phyloP scores from a whole-genome alignment of 768 basidiomycete species.

The Tricholoma saponaceum region DNA sequence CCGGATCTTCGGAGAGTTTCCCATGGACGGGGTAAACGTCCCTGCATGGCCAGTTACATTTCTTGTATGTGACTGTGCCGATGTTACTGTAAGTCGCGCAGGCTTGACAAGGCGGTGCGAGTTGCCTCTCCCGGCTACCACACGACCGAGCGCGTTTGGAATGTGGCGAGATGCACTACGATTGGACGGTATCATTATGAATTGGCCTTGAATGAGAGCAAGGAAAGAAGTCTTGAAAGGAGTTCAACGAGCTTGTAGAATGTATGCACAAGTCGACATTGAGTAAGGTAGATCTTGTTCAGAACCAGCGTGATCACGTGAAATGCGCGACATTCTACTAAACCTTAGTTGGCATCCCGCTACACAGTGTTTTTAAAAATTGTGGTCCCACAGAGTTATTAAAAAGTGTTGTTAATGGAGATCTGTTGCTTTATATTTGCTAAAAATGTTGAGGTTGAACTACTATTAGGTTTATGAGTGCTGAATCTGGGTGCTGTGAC shows the following conservation, averaged over 20 bases:
- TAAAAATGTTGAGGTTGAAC: too few species aligned
- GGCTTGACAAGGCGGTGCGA: slow-evolving; percentile 4
- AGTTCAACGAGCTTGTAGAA: background rate
- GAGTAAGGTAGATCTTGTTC: too few species aligned
- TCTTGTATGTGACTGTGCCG: slow-evolving; percentile 1
- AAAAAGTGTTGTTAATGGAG: too few species aligned
- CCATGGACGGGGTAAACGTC: background rate
- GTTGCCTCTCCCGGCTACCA: background rate
- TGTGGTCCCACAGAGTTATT: too few species aligned
- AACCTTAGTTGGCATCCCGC: too few species aligned
- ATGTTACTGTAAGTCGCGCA: slow-evolving; percentile 1
- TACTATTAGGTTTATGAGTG: too few species aligned
- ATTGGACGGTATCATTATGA: slow-evolving; percentile 34
- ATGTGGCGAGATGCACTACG: slow-evolving; percentile 28
- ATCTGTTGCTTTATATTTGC: too few species aligned
- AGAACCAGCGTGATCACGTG: too few species aligned
- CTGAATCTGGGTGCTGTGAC: too few species aligned
- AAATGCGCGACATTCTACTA: too few species aligned
- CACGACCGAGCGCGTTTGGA: slow-evolving; percentile 16
- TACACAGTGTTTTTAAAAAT: too few species aligned
- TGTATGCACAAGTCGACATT: too few species aligned
- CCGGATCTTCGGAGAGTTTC: background rate
- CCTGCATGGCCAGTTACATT: slow-evolving; percentile 1
- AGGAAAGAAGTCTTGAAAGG: slow-evolving; percentile 1
- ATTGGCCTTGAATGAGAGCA: background rate